Conservation (phyloP, 2,329 filamentous ascomycete genomes). For the Colletotrichum lini region DNA sequence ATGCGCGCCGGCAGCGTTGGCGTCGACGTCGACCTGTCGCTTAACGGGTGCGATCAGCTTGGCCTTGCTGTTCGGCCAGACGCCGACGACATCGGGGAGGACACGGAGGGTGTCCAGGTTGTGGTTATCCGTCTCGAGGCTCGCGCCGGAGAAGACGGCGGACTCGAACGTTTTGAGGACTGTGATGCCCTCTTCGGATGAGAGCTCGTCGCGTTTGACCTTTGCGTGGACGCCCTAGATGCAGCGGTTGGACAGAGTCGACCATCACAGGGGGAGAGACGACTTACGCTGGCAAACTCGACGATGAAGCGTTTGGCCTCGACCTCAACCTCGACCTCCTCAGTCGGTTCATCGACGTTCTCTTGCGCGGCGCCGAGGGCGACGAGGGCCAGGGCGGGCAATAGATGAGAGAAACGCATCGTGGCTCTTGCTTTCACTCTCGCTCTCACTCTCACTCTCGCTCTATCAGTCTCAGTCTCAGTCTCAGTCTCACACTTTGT, state of each 20-base stretch:
- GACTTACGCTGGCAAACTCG: conserved; percentile 30
- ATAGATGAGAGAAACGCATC: conserved; percentile 17
- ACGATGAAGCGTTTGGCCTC: conserved; percentile 40
- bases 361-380: conserved; percentile 6
- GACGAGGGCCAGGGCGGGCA: conserved; percentile 14
- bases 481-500: too few relatives aligned
- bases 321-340: not conserved
- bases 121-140: conserved; percentile 34
- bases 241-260: too few relatives aligned
- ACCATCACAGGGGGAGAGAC: too few relatives aligned
- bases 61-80: conserved; percentile 32
- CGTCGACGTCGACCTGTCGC: conserved; percentile 15
- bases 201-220: conserved; percentile 29
- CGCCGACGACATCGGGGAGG: conserved; percentile 29
- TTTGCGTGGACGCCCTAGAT: conserved; percentile 10
- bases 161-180: conserved; percentile 37
- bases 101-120: conserved; percentile 33
- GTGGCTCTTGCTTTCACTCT: not conserved
- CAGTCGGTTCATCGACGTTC: not conserved
- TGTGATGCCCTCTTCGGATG: conserved; percentile 21
- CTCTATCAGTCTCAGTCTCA: too few relatives aligned
- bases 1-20: not conserved
- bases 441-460: too few relatives aligned
- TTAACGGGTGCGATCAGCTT: conserved; percentile 33
- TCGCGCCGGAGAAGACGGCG: conserved; percentile 38